Base-by-base conservation (phyloP, 441 rosid species). In the Omphalea diandra region DNA sequence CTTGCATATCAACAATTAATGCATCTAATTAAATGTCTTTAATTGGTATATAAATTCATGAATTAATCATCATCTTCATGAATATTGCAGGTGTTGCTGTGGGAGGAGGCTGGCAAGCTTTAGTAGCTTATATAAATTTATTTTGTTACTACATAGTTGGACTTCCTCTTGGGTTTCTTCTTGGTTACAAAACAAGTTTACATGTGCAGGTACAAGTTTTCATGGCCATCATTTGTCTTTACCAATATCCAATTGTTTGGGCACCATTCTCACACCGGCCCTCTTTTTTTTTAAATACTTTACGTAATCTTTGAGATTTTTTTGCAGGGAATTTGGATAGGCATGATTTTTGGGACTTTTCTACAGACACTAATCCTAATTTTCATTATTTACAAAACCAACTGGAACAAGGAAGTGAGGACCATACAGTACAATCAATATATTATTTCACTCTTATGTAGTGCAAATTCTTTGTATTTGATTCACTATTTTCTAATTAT, bases 101-200 rank as follows among this genome's bases (percentile, higher is more conserved):
- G 1, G 98, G 97, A 70, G 98, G 97, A 75, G 98, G 97, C 38
- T 93, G 98, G 97, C 94, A 93, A 82, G 97, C 88, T 61, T 65
- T 83, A 65, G 97, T 90, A 63, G 98, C 98, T 65, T 90, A 86
- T 41, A 86, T 87, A 50, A 93, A 90, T 81, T 79, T 89, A 86
- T 87, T 90, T 60, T 89, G 91, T 71, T 93, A 88, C 69, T 90
- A 86, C 43, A 32, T 78, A 0, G 26, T 89, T 29, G 98, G 94
- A 24, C 89, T 93, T 10, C 97, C 94, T 67, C 84, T 90, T 31
- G 96, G 96, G 36, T 93, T 93, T 75, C 47, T 90, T 52, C 89
- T 93, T 36, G 94, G 97, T 56, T 93, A 89, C 70, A 85, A 80
- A 71, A 79, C 89, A 33, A 70, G 66, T 4, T 83, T 86, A 41